Base-by-base conservation (phyloP, 2,329 filamentous ascomycete genomes). In the Pochonia chlamydosporia region DNA sequence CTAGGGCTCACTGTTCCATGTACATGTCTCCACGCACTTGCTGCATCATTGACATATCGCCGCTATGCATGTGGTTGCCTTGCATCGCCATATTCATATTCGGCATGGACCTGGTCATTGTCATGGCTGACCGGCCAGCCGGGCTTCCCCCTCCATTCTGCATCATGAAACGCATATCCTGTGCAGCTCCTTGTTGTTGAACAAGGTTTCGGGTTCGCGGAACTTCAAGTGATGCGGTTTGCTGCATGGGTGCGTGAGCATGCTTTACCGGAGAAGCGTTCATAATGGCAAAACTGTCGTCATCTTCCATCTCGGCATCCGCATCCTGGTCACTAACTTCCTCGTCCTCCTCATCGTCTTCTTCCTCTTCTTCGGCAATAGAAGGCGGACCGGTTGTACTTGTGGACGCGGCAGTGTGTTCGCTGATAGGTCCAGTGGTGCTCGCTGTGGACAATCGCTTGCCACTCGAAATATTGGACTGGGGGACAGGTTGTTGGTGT, bases 271-370 rank as follows among this genome's bases (percentile, higher is more conserved):
- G 60, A 23, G 69, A 68, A 3, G 68, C 59, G 43, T 65, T 68
- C 58, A 79, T 73, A 45, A 78, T 73, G 7, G 74, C 69, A 50
- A 76, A 79, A 45, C 68, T 72, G 40, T 79, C 76, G 44, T 78
- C 76, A 31, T 81, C 78, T 40, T 82, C 78, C 78, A 82, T 82
- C 48, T 75, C 73, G 8, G 67, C 67, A 46, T 70, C 68, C 4
- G 64, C 68, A 52, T 70, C 68, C 45, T 67, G 66, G 40, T 70
- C 68, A 35, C 72, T 76, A 28, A 67, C 72, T 20, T 25, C 30
- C 4, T 36, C 48, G 14, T 23, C 14, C 39, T 46, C 13, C 31
- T 16, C 16, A 8, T 13, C 18, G 9, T 23, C 35, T 5, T 9
- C 20, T 13, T 37, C 16, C 23, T 14, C 35, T 18, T 49, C 47